phyloP scores from a whole-genome alignment of 139 green algal species.

The Chlorella sp. region DNA sequence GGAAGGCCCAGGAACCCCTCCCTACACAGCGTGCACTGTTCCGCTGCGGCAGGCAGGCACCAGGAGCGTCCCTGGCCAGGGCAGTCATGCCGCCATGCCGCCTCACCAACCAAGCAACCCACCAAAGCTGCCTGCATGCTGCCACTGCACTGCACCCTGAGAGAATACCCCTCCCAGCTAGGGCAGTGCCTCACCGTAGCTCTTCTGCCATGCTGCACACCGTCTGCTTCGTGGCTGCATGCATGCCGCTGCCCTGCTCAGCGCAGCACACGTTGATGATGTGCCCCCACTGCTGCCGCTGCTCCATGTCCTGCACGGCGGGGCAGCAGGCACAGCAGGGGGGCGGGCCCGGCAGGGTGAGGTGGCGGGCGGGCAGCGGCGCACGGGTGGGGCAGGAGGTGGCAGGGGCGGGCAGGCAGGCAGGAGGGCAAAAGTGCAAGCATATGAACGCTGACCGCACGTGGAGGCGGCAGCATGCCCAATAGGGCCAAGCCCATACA shows the following conservation, averaged over 20 bases:
- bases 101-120: no score
- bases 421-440: background rate
- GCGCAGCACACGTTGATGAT: constrained; percentile 83
- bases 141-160: background rate
- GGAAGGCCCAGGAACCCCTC: no score
- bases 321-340: background rate
- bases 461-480: background rate
- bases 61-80: no score
- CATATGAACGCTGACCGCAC: background rate
- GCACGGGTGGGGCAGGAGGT: no score
- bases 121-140: background rate
- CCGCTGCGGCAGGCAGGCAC: no score
- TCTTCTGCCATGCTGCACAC: constrained; percentile 70
- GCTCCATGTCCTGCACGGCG: constrained; percentile 70
- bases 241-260: constrained; percentile 70
- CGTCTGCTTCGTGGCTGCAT: constrained; percentile 65
- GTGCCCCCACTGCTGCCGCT: constrained; percentile 68
- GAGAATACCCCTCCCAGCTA: background rate
- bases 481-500: background rate
- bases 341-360: background rate
- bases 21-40: background rate
- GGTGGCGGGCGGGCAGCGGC: no score
- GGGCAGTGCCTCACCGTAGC: constrained; percentile 69
- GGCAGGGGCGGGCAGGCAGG: background rate
- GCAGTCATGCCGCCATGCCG: background rate